Percentiles rank a stretch among this genome's conserved stretches.
phyloP scores from a whole-genome alignment of 495 filamentous ascomycete genomes.

The Pseudotulostoma volvatum region DNA sequence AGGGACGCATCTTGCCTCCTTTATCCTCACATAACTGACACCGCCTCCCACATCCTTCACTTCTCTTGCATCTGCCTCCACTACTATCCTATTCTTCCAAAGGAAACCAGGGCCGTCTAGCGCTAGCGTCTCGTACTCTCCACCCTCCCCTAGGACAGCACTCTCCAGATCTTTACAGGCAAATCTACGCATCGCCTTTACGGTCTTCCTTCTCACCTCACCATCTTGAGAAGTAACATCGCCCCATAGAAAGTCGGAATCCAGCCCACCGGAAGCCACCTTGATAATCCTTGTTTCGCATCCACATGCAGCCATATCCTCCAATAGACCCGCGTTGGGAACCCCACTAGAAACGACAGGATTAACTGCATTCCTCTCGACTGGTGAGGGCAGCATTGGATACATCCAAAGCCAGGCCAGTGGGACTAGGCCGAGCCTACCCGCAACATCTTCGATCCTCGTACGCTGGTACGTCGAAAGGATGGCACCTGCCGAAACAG shows the following conservation, averaged over 20 bases:
- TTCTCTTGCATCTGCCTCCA: conserved; percentile 36
- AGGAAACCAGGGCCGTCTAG: conserved; percentile 57
- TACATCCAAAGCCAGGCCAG: conserved; percentile 87
- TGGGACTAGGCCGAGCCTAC: conserved; percentile 58
- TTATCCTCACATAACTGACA: conserved; percentile 45
- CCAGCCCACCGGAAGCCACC: conserved; percentile 78
- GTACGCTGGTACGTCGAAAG: conserved; percentile 91
- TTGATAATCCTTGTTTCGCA: conserved; percentile 84
- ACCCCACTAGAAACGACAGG: conserved; percentile 14
- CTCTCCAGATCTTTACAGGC: conserved; percentile 37
- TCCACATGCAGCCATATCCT: conserved; percentile 62
- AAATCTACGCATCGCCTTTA: conserved; percentile 52
- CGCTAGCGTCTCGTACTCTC: conserved; percentile 91
- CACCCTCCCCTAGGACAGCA: conserved; percentile 76
- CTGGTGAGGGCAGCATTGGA: conserved; percentile 44
- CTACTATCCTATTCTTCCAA: conserved; percentile 54
- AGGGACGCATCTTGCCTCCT: conserved; percentile 35
- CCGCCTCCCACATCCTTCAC: conserved; percentile 54
- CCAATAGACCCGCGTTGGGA: conserved; percentile 37
- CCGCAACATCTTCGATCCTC: conserved; percentile 73
- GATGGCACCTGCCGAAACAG: conserved; percentile 80
- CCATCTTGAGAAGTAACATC: conserved; percentile 44
- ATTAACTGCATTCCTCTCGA: conserved; percentile 4
- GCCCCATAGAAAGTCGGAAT: conserved; percentile 66
- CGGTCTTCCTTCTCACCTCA: conserved; percentile 34